Evolutionary conservation across 371 early-diverging fungal genomes (phyloP), one percentile per base, ranked within the genome.

Genomic region (Coemansia linderi): DNA sequence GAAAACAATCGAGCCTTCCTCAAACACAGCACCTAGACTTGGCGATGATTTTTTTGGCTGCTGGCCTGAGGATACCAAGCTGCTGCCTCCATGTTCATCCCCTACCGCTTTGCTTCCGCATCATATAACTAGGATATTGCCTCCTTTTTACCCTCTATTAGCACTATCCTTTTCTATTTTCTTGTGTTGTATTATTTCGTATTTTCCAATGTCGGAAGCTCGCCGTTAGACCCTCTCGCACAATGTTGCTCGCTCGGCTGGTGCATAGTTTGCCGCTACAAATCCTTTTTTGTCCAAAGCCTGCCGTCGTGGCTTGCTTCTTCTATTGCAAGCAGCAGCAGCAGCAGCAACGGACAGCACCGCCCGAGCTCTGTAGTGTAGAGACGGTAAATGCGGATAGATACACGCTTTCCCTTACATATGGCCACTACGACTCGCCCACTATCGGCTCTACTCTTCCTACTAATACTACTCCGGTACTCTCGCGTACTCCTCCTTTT

Each of bases 41-140:
- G 46, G 19, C 19, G 46, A n/a, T 46, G 46, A 46, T 19, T 46
- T 46, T 22, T 46, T 46, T 19, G 15, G 43, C n/a, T 15, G 15
- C 17, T n/a, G 19, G 22, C 10, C n/a, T 22, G 19, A 7, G 3
- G 19, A 19, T 63, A 63, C 63, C 63, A 36, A 27, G 29, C 63
- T 63, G 54, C 57, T 54, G 63, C 52, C 52, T 38, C 63, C 27
- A 52, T 6, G 31, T 38, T 15, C 63, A 17, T 63, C 19, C 13
- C 27, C 17, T 4, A 37, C 57, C 37, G 17, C 22, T 29, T 48
- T 12, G n/a, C 61, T 13, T 50, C 9, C 48, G 19, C 10, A 50
- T 50, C 50, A 27, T 50, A 50, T 5, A 10, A 27, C 50, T 13
- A 50, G 3, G 33, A 58, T n/a, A 27, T 29, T n/a, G 33, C 31